Evolutionary conservation across 2,329 filamentous ascomycete genomes (phyloP).

Genomic region (Stylonectria norvegica): DNA sequence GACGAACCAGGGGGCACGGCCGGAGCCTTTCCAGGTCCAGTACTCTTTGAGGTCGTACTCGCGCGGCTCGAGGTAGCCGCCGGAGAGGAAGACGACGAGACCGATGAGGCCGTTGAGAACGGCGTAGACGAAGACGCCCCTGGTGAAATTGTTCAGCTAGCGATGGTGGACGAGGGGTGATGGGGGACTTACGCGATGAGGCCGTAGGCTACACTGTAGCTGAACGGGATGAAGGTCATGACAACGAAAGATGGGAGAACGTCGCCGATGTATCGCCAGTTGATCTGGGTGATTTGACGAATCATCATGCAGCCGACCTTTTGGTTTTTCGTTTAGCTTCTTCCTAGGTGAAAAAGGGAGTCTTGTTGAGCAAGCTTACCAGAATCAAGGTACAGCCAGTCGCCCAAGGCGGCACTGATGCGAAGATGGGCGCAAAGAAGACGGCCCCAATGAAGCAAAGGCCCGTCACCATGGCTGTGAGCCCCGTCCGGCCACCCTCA

Average conservation of each 20-base stretch:
- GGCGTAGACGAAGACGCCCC: slow-evolving; percentile 53
- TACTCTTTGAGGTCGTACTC: slow-evolving; percentile 55
- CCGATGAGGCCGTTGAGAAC: slow-evolving; percentile 48
- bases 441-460: slow-evolving; percentile 68
- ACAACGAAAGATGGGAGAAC: slow-evolving; percentile 73
- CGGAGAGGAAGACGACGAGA: slow-evolving; percentile 41
- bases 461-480: slow-evolving; percentile 67
- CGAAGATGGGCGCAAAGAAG: slow-evolving; percentile 74
- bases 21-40: slow-evolving; percentile 51
- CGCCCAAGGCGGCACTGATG: slow-evolving; percentile 74
- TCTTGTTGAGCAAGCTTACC: slow-evolving; percentile 35
- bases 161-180: background rate
- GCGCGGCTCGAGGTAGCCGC: slow-evolving; percentile 43
- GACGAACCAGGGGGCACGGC: slow-evolving; percentile 47
- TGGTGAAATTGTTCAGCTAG: slow-evolving; percentile 24
- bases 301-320: slow-evolving; percentile 76
- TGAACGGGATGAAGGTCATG: slow-evolving; percentile 72
- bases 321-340: slow-evolving; percentile 4
- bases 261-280: slow-evolving; percentile 74
- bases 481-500: slow-evolving; percentile 68
- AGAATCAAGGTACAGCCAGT: slow-evolving; percentile 71
- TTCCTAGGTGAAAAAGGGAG: rapidly evolving
- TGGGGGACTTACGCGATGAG: slow-evolving; percentile 60
- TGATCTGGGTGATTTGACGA: slow-evolving; percentile 68
- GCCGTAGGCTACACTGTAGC: slow-evolving; percentile 74